These are phyloP conservation scores for Moesziomyces parantarcticus DNA, from an alignment of 1,284 basidiomycete genomes.

Conservation along the genomic window DNA sequence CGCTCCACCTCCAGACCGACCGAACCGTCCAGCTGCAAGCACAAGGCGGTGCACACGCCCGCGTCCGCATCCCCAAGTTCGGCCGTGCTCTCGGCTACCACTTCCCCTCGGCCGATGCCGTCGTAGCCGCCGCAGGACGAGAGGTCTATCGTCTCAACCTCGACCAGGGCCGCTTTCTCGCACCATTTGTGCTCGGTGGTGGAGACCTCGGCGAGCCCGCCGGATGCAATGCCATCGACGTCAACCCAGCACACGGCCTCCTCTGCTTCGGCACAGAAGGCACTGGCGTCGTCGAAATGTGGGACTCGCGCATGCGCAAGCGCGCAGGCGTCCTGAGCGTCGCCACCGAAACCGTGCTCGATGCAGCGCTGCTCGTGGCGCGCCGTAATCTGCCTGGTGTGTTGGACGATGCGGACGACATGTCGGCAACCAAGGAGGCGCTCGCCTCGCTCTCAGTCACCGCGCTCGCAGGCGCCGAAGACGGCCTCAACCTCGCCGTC, in stretches of 20 bases:
- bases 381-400: constrained; percentile 66
- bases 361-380: constrained; percentile 66
- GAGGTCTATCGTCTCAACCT: constrained; percentile 95
- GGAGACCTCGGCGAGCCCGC: constrained; percentile 70
- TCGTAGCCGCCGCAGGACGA: constrained; percentile 80
- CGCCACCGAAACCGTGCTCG: constrained; percentile 72
- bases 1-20: constrained; percentile 94
- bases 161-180: constrained; percentile 87
- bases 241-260: constrained; percentile 92
- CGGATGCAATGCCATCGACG: constrained; percentile 90
- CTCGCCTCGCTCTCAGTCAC: constrained; percentile 77
- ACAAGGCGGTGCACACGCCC: constrained; percentile 91
- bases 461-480: constrained; percentile 77
- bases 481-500: constrained; percentile 91
- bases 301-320: constrained; percentile 88
- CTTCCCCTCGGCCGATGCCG: constrained; percentile 82
- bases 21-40: constrained; percentile 94
- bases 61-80: constrained; percentile 91
- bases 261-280: constrained; percentile 85
- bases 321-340: constrained; percentile 82
- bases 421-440: constrained; percentile 63
- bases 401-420: constrained; percentile 41
- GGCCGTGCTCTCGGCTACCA: constrained; percentile 92
- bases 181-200: constrained; percentile 59
- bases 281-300: constrained; percentile 88